Evolutionary conservation across 225 moss, liverwort and hornwort species (phyloP).

Genomic region (Antitrichia curtipendula): DNA sequence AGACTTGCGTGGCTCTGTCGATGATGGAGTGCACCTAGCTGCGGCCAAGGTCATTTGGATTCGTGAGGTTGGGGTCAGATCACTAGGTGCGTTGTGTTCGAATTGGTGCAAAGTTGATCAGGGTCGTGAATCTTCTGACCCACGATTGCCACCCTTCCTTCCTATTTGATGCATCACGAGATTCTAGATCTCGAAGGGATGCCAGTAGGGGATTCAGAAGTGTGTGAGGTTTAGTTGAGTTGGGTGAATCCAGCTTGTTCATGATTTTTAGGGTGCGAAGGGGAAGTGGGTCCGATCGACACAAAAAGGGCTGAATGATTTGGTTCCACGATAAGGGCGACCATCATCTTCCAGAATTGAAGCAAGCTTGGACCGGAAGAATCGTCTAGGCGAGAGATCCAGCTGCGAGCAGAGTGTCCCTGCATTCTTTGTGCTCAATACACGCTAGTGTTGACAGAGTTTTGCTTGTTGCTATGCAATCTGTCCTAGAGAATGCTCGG

Average conservation of each 20-base stretch:
- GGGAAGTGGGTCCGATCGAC: not conserved
- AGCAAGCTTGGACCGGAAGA: not conserved
- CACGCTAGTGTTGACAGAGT: not conserved
- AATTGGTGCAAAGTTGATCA: not conserved
- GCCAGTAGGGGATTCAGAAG: not conserved
- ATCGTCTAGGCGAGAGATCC: not conserved
- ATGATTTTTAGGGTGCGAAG: not conserved
- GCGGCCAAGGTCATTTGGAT: no score
- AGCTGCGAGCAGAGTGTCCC: not conserved
- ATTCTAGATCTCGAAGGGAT: not conserved
- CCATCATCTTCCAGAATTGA: not conserved
- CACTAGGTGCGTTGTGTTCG: not conserved
- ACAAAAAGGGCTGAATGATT: not conserved
- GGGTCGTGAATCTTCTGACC: not conserved
- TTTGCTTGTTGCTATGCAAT: not conserved
- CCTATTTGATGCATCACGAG: not conserved
- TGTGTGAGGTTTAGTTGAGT: not conserved
- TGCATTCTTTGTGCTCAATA: not conserved
- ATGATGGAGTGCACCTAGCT: not conserved
- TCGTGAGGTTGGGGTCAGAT: not conserved
- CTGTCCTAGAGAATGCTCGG: not conserved
- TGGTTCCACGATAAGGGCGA: not conserved
- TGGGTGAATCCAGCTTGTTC: not conserved
- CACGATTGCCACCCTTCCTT: not conserved
- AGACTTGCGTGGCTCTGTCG: not conserved